These are phyloP conservation scores for Xylariaceae sp. DNA, from an alignment of 2,329 filamentous ascomycete species.

Conservation along the genomic window DNA sequence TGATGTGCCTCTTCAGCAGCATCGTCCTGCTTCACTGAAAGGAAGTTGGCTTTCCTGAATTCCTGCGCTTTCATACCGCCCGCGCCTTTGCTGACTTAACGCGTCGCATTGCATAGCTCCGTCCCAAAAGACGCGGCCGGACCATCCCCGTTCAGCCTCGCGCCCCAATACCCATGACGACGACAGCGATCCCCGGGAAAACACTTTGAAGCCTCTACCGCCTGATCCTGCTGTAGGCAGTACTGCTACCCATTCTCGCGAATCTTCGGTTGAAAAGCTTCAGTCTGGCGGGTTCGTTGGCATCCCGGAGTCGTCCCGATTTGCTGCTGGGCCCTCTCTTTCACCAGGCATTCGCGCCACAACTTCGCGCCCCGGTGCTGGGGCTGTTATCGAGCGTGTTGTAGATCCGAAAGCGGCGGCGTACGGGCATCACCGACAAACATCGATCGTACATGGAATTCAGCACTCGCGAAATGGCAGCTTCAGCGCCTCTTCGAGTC, in stretches of 20 bases:
- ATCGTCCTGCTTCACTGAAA: slow-evolving; percentile 31
- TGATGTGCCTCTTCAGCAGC: slow-evolving; percentile 12
- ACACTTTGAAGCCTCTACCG: slow-evolving; percentile 46
- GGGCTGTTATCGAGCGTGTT: slow-evolving; percentile 47
- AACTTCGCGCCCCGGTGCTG: slow-evolving; percentile 40
- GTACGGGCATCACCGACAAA: slow-evolving; percentile 91
- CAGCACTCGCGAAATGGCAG: slow-evolving; percentile 91
- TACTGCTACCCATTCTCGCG: slow-evolving; percentile 50
- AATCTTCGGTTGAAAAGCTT: slow-evolving; percentile 56
- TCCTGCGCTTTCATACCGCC: slow-evolving; percentile 18
- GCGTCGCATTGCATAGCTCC: slow-evolving; percentile 43
- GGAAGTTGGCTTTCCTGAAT: slow-evolving; percentile 23
- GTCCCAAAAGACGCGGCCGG: slow-evolving; percentile 54
- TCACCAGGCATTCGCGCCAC: slow-evolving; percentile 41
- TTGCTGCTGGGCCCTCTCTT: slow-evolving; percentile 26
- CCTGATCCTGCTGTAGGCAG: slow-evolving; percentile 38
- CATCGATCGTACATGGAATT: slow-evolving; percentile 93
- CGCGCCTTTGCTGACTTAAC: slow-evolving; percentile 27
- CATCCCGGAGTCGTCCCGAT: slow-evolving; percentile 33
- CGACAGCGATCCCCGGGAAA: slow-evolving; percentile 46
- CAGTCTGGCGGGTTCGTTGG: slow-evolving; percentile 35
- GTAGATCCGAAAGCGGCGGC: slow-evolving; percentile 52
- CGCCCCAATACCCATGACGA: slow-evolving; percentile 50
- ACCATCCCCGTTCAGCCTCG: slow-evolving; percentile 48
- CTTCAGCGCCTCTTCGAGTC: slow-evolving; percentile 74